These are phyloP conservation scores for Abortiporus biennis DNA, from an alignment of 1,284 basidiomycete species.

Conservation along the genomic window DNA sequence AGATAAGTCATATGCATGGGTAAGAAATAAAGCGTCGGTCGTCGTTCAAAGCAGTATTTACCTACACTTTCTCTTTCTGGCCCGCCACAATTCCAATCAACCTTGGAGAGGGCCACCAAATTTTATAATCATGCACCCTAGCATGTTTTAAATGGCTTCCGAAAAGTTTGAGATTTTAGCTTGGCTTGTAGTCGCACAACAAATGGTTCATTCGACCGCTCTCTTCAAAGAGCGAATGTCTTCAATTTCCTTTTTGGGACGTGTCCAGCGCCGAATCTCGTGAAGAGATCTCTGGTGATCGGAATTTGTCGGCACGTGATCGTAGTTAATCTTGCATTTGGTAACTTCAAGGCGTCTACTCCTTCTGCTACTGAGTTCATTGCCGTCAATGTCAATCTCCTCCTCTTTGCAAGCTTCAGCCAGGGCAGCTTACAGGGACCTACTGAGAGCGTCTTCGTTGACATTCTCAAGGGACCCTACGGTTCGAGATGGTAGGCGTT, in stretches of 20 bases:
- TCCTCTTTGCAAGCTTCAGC: conserved; percentile 37
- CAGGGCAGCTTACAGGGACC: conserved; percentile 64
- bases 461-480: conserved; percentile 51
- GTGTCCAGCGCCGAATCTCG: conserved; percentile 35
- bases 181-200: neutral
- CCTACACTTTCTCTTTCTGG: too few relatives aligned
- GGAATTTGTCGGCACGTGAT: conserved; percentile 17
- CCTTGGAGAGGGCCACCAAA: too few relatives aligned
- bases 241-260: conserved; percentile 31
- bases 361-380: too few relatives aligned
- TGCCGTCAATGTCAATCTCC: conserved; percentile 26
- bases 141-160: neutral
- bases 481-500: conserved; percentile 19
- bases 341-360: too few relatives aligned
- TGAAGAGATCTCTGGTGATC: conserved; percentile 24
- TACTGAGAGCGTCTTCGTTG: conserved; percentile 55
- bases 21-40: too few relatives aligned
- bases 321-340: too few relatives aligned
- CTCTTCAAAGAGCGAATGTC: conserved; percentile 25
- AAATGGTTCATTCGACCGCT: conserved; percentile 8
- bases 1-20: too few relatives aligned
- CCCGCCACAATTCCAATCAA: too few relatives aligned
- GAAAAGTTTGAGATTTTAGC: neutral
- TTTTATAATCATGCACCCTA: neutral
- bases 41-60: too few relatives aligned